phyloP scores from a whole-genome alignment of 208 protist genomes.

The Leishmania mexicana region DNA sequence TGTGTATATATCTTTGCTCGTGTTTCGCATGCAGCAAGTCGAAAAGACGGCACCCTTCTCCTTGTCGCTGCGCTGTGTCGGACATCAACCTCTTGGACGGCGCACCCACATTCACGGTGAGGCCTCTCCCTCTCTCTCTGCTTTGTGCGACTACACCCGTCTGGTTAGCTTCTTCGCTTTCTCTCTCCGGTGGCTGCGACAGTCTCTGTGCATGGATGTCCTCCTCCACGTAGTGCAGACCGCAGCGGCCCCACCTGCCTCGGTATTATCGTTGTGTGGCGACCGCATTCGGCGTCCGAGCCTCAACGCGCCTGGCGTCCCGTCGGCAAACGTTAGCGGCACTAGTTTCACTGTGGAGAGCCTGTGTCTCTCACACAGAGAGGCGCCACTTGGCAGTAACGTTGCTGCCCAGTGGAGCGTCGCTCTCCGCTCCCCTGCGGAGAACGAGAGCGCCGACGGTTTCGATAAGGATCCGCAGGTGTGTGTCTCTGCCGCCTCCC shows the following conservation, averaged over 20 bases:
- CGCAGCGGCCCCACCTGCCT: background rate
- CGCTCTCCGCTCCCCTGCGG: background rate
- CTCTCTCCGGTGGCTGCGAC: background rate
- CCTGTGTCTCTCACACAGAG: background rate
- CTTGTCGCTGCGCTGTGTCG: background rate
- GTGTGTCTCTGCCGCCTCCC: background rate
- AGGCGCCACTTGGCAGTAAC: background rate
- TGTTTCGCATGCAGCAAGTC: background rate
- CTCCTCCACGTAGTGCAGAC: conserved; percentile 12
- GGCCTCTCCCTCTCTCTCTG: background rate
- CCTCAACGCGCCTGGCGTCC: background rate
- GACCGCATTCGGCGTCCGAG: background rate
- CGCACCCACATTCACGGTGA: background rate
- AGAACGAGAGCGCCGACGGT: background rate
- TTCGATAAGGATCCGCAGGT: background rate
- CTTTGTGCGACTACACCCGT: background rate
- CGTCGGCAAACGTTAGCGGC: background rate
- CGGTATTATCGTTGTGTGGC: no score
- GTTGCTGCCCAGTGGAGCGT: background rate
- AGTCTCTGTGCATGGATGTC: conserved; percentile 15
- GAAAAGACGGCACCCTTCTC: background rate
- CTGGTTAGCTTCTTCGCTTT: background rate
- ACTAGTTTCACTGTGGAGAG: background rate
- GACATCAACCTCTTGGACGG: background rate
- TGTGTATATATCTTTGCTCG: background rate